A percentile compares a stretch with the other conserved stretches of the same genome.
phyloP scores from a whole-genome alignment of 2,329 filamentous ascomycete genomes.

The Ascochyta viciae-villosae region DNA sequence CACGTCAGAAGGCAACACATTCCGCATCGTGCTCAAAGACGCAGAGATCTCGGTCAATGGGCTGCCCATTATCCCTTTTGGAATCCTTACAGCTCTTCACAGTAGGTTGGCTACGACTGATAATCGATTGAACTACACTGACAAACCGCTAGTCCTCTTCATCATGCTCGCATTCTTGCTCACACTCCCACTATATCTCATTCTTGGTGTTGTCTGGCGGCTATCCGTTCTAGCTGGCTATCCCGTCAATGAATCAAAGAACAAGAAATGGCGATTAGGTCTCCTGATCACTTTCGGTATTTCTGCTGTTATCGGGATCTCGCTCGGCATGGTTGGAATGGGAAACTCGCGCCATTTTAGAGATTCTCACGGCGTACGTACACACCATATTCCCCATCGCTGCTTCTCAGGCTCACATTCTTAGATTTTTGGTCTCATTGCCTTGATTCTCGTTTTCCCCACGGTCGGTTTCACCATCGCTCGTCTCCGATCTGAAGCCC shows the following conservation, averaged over 20 bases:
- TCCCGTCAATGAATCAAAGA: slow-evolving; percentile 32
- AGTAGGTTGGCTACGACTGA: slow-evolving; percentile 14
- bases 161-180: slow-evolving; percentile 33
- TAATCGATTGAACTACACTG: neutral
- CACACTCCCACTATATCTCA: slow-evolving; percentile 37
- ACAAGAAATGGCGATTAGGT: slow-evolving; percentile 35
- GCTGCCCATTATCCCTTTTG: slow-evolving; percentile 24
- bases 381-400: neutral
- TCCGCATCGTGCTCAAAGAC: slow-evolving; percentile 28
- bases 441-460: slow-evolving; percentile 29
- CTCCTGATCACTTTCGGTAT: slow-evolving; percentile 29
- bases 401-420: neutral
- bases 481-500: slow-evolving; percentile 32
- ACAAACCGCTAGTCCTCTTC: slow-evolving; percentile 25
- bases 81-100: slow-evolving; percentile 31
- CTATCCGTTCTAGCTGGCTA: slow-evolving; percentile 33
- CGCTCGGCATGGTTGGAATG: slow-evolving; percentile 36
- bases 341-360: slow-evolving; percentile 35
- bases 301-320: slow-evolving; percentile 24
- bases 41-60: slow-evolving; percentile 33
- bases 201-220: slow-evolving; percentile 33
- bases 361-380: slow-evolving; percentile 32
- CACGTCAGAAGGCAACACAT: slow-evolving; percentile 34
- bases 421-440: slow-evolving; percentile 35
- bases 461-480: slow-evolving; percentile 23